phyloP scores from a whole-genome alignment of 768 basidiomycete genomes.

The Amanita rimosa region DNA sequence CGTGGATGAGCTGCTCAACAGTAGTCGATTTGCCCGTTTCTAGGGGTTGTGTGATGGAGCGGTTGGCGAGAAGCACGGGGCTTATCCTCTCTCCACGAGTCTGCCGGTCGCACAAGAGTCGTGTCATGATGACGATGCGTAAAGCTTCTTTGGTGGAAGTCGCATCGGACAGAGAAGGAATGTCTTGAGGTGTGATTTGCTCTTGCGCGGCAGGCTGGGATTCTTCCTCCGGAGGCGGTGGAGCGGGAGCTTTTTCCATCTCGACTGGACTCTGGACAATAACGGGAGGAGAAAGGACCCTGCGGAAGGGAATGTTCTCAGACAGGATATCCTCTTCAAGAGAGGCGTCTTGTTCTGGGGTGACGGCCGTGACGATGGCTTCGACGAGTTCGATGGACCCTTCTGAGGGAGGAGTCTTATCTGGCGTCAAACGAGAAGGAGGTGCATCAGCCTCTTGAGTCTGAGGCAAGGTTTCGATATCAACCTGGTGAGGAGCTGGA shows the following conservation, averaged over 20 bases:
- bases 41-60: constrained; percentile 25
- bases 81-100: constrained; percentile 50
- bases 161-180: constrained; percentile 26
- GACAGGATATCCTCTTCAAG: not conserved
- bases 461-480: not conserved
- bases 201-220: not conserved
- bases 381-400: not conserved
- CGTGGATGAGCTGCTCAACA: constrained; percentile 31
- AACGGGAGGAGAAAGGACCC: not conserved
- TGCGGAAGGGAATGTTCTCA: not conserved
- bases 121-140: constrained; percentile 49
- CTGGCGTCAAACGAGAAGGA: not conserved
- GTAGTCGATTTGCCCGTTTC: constrained; percentile 19
- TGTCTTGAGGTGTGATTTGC: constrained; percentile 12
- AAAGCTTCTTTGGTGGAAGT: constrained; percentile 49
- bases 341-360: not conserved
- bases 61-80: constrained; percentile 54
- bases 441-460: not conserved
- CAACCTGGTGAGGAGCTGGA: not conserved
- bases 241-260: not conserved
- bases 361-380: not conserved
- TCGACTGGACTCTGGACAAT: not conserved
- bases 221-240: not conserved
- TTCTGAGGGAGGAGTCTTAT: not conserved
- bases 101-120: constrained; percentile 48